Base-by-base conservation (phyloP, 768 basidiomycete genomes). In the Terana coerulea region DNA sequence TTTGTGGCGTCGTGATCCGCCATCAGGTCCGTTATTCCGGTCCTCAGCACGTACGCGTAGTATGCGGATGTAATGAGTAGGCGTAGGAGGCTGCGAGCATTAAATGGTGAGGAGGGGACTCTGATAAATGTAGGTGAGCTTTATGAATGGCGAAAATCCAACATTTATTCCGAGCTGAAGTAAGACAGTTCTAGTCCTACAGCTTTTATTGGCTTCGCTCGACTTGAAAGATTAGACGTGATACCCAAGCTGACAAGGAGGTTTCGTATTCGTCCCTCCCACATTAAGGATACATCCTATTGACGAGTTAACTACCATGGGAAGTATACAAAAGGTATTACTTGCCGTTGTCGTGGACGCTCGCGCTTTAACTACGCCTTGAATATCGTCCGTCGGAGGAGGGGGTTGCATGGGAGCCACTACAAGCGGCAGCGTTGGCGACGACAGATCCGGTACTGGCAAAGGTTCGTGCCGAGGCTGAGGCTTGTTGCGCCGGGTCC, bases 131-230 rank as follows among this genome's bases (percentile, higher is more conserved):
- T 9, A n/a, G 39, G 9, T 19, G 15, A 41, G 39, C 31, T 33
- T 15, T 41, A 17, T 41, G 22, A 15, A 26, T 26, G 11, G 43
- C 22, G 30, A 21, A 17, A 28, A 43, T 17, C 28, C 44, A 35
- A 31, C 3, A 10, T 46, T 56, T 62, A 70, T 42, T 64, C 76
- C 14, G 88, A 84, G 67, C 88, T 89, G 63, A 95, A 97, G 66
- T 95, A 97, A 31, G 93, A 91, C 35, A 98, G 73, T 65, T 98
- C 94, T n/a, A 98, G 72, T 4, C 94, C 94, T 35, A 98, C 77
- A 10, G 88, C 84, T 65, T 84, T 86, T 55, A 98, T 92, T 9
- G 94, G 94, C 64, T 87, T 91, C 43, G 86, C 79, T 37, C 90
- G 76, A 61, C 82, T 89, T 2, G 89, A 82, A 12, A 98, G 76